Evolutionary conservation across 2,329 filamentous ascomycete genomes (phyloP), one percentile per base, ranked within the genome.

Genomic region (Akanthomyces muscarius): DNA sequence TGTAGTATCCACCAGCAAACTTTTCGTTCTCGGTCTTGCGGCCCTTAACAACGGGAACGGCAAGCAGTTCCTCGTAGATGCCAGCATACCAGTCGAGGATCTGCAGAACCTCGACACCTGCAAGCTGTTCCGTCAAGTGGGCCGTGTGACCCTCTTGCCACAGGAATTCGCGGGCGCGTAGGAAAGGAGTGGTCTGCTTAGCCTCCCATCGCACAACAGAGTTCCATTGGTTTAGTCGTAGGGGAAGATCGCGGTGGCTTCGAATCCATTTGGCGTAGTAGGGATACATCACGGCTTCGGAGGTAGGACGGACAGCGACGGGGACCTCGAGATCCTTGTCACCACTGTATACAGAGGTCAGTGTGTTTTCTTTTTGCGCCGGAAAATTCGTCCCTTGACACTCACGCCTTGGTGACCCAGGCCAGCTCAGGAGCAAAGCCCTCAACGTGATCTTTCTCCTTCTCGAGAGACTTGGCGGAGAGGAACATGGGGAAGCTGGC

Each of bases 191-290:
- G 28, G 85, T 88, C 76, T 96, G 92, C 82, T 98, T 98, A 74
- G 96, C 96, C 78, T 98, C 95, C 95, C 95, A 98, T 71, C 94
- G 87, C 55, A 97, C 83, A 67, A 86, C 83, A 16, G 89, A 96
- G 83, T 97, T 97, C 95, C 95, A 99, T 78, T 99, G 95, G 81
- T 98, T 98, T 68, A 98, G 83, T 72, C 92, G 89, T 69, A 98
- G 83, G 66, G 95, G 96, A 64, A 99, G 88, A 73, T 99, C 95
- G 71, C 96, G 87, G 79, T 99, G 93, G 74, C 89, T 94, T 75
- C 94, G 89, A 76, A 99, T 98, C 91, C 95, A 97, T 79, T 96
- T 95, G 68, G 91, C 85, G 76, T 96, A 97, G 83, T 96, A 96
- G 66, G 90, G 90, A 80, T 97, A 97, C 91, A 97, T 96, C 78